Conservation (phyloP, 202 grass and related monocot species). For the Panicum hallii region DNA sequence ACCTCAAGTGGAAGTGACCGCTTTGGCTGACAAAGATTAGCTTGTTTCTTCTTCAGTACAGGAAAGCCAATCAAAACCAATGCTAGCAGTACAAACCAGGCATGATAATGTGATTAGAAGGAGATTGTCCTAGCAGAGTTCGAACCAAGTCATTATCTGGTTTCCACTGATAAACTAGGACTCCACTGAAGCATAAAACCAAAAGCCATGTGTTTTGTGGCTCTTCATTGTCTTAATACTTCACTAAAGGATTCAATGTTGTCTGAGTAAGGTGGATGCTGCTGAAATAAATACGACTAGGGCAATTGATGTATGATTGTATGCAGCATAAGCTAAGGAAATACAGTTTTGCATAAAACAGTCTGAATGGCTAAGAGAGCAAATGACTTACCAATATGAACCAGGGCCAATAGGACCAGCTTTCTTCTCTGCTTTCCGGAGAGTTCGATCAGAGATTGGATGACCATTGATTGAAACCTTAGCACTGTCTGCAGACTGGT, state of each 20-base stretch:
- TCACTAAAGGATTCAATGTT: not conserved
- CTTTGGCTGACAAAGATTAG: conserved; percentile 18
- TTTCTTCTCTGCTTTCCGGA: conserved; percentile 85
- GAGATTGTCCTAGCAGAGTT: not conserved
- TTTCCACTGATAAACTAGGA: conserved; percentile 26
- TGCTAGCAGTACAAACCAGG: not conserved
- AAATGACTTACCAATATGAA: conserved; percentile 78
- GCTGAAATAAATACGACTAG: conserved; percentile 27
- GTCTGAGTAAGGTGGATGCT: not conserved
- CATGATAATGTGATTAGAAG: not conserved
- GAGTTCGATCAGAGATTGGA: conserved; percentile 76
- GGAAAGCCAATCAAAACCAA: not conserved
- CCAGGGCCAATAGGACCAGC: conserved; percentile 75
- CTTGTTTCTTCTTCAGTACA: not conserved
- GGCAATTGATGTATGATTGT: not conserved
- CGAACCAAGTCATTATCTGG: conserved; percentile 1
- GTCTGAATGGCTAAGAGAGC: not conserved
- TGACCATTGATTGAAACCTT: conserved; percentile 87
- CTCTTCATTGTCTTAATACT: conserved; percentile 15
- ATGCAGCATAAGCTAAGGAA: conserved; percentile 30
- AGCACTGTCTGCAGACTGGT: conserved; percentile 53
- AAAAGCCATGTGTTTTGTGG: not conserved
- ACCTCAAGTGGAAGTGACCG: not conserved
- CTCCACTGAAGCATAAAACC: not conserved
- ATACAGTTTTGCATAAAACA: conserved; percentile 9